These are phyloP conservation scores for Scedosporium boydii DNA, from an alignment of 2,329 filamentous ascomycete genomes.

Conservation along the genomic window DNA sequence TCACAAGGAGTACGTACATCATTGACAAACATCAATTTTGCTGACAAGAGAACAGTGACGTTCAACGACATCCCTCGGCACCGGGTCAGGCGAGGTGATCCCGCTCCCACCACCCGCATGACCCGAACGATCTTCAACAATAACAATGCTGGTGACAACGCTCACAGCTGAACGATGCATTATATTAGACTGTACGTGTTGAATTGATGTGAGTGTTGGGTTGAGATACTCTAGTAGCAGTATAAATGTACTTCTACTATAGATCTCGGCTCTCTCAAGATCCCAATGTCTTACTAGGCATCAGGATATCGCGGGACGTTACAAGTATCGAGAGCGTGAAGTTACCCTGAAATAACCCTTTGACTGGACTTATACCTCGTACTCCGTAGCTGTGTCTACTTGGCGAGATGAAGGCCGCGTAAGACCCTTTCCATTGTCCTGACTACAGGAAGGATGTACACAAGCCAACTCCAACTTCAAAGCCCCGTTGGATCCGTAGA, in stretches of 20 bases:
- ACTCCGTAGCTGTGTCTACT: too few relatives aligned
- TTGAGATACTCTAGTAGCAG: too few relatives aligned
- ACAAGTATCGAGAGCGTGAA: too few relatives aligned
- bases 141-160: background rate
- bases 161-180: background rate
- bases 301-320: too few relatives aligned
- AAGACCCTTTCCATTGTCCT: too few relatives aligned
- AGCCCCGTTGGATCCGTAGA: background rate
- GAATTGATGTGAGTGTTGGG: background rate
- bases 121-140: background rate
- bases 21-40: background rate
- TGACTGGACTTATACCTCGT: too few relatives aligned
- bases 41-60: background rate
- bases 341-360: too few relatives aligned
- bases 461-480: background rate
- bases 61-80: background rate
- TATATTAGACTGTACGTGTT: background rate
- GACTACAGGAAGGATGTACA: too few relatives aligned
- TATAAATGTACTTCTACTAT: too few relatives aligned
- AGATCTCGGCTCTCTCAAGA: too few relatives aligned
- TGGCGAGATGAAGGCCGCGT: too few relatives aligned
- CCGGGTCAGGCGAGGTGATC: slow-evolving; percentile 5
- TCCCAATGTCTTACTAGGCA: too few relatives aligned
- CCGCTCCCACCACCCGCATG: slow-evolving; percentile 3
- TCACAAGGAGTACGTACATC: background rate